Percentiles rank a stretch among this genome's conserved stretches.
Evolutionary conservation across 2,329 filamentous ascomycete species (phyloP).

Genomic region (Xylaria sp.): DNA sequence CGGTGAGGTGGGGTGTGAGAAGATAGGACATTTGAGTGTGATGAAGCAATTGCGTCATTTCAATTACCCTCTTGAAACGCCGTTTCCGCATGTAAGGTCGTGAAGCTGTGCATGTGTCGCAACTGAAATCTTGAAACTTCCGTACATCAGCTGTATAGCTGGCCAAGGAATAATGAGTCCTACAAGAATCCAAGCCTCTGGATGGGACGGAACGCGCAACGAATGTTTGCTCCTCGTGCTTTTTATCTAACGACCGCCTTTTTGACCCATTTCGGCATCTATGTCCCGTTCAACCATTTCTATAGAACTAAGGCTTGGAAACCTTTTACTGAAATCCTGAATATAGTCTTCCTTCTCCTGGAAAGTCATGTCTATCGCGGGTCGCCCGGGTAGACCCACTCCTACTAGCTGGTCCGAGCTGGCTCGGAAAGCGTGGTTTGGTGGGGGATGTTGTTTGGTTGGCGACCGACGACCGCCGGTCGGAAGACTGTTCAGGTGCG

Average conservation of each 20-base stretch:
- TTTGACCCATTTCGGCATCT: conserved; percentile 44
- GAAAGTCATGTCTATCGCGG: conserved; percentile 59
- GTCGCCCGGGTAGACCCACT: conserved; percentile 54
- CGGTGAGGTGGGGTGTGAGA: neutral
- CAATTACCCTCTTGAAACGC: conserved; percentile 26
- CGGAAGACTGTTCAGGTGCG: conserved; percentile 62
- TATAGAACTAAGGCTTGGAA: conserved; percentile 81
- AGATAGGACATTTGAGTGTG: neutral
- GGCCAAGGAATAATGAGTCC: neutral
- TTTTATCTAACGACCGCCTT: conserved; percentile 28
- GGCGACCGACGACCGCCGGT: conserved; percentile 55
- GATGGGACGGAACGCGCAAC: conserved; percentile 1
- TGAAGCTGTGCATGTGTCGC: conserved; percentile 1
- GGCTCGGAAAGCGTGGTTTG: conserved; percentile 34
- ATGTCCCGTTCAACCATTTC: conserved; percentile 84
- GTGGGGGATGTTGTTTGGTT: conserved; percentile 45
- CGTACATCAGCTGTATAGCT: neutral
- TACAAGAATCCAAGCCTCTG: conserved; percentile 15
- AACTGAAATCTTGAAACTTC: conserved; percentile 13
- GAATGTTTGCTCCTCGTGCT: conserved; percentile 15
- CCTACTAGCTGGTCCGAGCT: conserved; percentile 50
- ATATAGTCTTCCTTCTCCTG: conserved; percentile 70
- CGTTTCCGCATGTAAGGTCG: conserved; percentile 20
- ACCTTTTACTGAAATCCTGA: conserved; percentile 78
- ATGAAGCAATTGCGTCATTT: conserved; percentile 20